Percentiles rank a stretch among this genome's conserved stretches.
Evolutionary conservation across 2,329 filamentous ascomycete species (phyloP).

Genomic region (Pyricularia pennisetigena): DNA sequence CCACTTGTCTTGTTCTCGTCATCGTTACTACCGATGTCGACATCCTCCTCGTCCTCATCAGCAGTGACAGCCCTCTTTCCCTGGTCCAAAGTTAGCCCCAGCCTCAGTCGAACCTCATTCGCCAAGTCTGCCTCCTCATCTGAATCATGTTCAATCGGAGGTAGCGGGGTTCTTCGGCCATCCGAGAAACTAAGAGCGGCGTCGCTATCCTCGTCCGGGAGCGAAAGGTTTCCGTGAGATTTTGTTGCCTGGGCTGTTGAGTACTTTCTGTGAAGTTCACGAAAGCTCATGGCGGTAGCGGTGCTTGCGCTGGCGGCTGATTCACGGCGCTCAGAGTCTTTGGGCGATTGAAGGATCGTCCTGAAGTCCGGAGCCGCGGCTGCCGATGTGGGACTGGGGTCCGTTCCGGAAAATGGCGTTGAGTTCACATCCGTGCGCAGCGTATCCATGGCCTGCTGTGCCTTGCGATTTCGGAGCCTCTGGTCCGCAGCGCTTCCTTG

Average conservation of each 20-base stretch:
- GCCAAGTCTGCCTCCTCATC: conserved; percentile 11
- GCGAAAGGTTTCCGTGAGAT: conserved; percentile 7
- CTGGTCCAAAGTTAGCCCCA: conserved; percentile 3
- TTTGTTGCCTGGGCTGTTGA: conserved; percentile 40
- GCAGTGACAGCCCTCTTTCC: conserved; percentile 18
- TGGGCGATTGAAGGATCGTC: conserved; percentile 32
- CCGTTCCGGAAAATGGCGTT: conserved; percentile 4
- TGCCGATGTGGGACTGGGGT: conserved; percentile 7
- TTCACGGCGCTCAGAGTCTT: conserved; percentile 40
- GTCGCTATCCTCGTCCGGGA: conserved; percentile 46
- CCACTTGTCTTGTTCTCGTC: conserved; percentile 9
- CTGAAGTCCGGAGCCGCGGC: conserved; percentile 35
- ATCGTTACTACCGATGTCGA: conserved; percentile 9
- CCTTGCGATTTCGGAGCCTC: conserved; percentile 54
- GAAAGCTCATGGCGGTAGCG: conserved; percentile 55
- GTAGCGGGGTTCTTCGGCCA: conserved; percentile 44
- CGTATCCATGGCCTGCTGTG: conserved; percentile 31
- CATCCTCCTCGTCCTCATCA: conserved; percentile 7
- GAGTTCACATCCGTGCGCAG: conserved; percentile 23
- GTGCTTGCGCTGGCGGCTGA: conserved; percentile 58
- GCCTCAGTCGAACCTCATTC: not conserved
- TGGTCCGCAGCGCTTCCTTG: conserved; percentile 64
- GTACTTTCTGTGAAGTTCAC: conserved; percentile 51
- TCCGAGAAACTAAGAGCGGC: conserved; percentile 51
- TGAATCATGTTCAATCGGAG: conserved; percentile 35